Percentiles rank a stretch among this genome's conserved stretches.
Conservation (phyloP, 371 early-diverging fungal species). For the Rhizopus stolonifer region DNA sequence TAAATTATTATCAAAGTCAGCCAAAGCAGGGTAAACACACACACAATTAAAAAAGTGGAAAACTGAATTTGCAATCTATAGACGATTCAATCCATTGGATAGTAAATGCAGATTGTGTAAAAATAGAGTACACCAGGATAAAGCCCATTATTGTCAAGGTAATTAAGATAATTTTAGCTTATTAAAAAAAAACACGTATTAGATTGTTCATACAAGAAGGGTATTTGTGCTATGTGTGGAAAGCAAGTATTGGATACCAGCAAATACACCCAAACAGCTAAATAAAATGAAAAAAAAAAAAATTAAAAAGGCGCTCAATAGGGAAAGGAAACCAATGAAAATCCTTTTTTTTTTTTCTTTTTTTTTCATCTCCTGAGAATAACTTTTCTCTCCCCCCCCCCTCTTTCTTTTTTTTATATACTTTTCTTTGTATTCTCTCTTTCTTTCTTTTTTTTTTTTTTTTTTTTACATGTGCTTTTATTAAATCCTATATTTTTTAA, state of each 20-base stretch:
- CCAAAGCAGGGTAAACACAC: conserved; percentile 45
- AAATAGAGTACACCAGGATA: conserved; percentile 61
- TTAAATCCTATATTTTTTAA: not conserved
- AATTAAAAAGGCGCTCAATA: too few relatives aligned
- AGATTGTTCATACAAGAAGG: conserved; percentile 70
- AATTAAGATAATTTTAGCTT: conserved; percentile 8
- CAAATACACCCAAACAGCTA: conserved; percentile 63
- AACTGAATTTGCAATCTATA: conserved; percentile 2
- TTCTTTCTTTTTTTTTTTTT: too few relatives aligned
- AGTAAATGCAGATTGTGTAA: conserved; percentile 68
- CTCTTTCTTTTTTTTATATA: too few relatives aligned
- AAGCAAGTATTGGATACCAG: conserved; percentile 66
- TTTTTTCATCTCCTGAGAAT: too few relatives aligned
- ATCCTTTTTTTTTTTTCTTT: too few relatives aligned
- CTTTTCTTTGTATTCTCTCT: too few relatives aligned
- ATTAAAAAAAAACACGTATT: not conserved
- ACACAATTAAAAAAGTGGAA: not conserved
- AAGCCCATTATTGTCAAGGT: conserved; percentile 72
- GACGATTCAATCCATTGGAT: conserved; percentile 53
- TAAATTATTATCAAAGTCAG: conserved; percentile 63
- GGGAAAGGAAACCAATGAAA: too few relatives aligned
- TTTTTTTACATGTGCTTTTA: too few relatives aligned
- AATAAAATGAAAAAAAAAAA: conserved; percentile 19
- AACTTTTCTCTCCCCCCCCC: too few relatives aligned
- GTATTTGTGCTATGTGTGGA: conserved; percentile 82